These are phyloP conservation scores for Coemansia sp. DNA, from an alignment of 192 early-diverging fungal species.

Conservation along the genomic window DNA sequence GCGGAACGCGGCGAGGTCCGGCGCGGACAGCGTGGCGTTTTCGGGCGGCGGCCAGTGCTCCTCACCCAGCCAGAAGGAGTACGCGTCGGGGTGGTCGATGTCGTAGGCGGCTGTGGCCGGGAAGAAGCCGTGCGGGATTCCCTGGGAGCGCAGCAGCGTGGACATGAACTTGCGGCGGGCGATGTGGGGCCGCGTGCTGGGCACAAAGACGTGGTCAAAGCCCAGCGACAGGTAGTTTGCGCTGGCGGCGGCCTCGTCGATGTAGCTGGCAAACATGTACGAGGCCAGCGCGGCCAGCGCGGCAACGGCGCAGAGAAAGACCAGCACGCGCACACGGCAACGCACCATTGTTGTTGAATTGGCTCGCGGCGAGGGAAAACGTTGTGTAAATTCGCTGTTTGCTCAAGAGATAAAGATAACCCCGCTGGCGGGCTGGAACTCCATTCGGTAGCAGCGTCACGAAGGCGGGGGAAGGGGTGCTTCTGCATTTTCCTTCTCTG, in stretches of 20 bases:
- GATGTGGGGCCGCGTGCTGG: conserved; percentile 9
- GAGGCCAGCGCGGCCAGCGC: conserved; percentile 4
- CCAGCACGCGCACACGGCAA: conserved; percentile 11
- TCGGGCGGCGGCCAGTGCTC: conserved; percentile 13
- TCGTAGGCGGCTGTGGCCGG: conserved; percentile 15
- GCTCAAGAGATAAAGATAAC: too few species aligned
- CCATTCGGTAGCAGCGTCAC: too few species aligned
- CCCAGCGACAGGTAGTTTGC: conserved; percentile 25
- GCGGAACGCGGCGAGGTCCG: conserved; percentile 22
- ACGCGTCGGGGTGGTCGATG: conserved; percentile 22
- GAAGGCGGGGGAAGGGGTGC: too few species aligned
- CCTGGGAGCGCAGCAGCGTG: conserved; percentile 21
- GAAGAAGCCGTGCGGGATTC: conserved; percentile 27
- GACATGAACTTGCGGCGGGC: conserved; percentile 16
- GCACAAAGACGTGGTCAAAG: conserved; percentile 27
- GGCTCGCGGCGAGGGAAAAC: not conserved
- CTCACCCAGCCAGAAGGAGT: conserved; percentile 27
- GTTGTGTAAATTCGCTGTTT: too few species aligned
- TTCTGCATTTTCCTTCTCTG: too few species aligned
- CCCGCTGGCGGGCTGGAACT: too few species aligned
- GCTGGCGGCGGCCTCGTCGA: conserved; percentile 6
- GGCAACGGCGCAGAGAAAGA: conserved; percentile 12
- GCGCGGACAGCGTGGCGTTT: conserved; percentile 10
- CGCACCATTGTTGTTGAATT: not conserved
- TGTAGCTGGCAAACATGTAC: conserved; percentile 43